Evolutionary conservation across 2,329 filamentous ascomycete species (phyloP).

Genomic region (Purpureocillium lavendulum): DNA sequence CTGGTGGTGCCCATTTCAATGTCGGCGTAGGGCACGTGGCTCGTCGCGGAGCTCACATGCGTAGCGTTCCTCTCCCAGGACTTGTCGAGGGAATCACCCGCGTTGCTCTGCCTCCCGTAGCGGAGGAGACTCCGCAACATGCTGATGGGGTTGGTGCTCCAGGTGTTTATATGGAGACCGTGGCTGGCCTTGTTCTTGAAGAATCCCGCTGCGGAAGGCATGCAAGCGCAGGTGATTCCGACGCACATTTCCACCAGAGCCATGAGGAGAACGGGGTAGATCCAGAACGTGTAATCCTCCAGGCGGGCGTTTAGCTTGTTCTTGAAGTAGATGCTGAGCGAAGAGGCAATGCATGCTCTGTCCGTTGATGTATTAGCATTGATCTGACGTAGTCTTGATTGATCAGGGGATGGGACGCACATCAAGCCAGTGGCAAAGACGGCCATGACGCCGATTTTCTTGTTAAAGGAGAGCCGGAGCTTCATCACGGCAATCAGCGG

Average conservation of each 20-base stretch:
- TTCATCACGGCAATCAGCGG: background rate
- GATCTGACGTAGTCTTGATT: no score
- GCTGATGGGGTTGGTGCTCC: background rate
- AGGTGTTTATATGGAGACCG: background rate
- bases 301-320: background rate
- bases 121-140: background rate
- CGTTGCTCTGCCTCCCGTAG: background rate
- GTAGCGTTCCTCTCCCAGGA: background rate
- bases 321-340: background rate
- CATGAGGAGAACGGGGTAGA: background rate
- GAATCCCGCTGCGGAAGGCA: background rate
- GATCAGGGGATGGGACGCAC: background rate
- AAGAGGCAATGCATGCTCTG: background rate
- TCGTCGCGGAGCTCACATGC: background rate
- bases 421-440: background rate
- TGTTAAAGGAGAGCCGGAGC: background rate
- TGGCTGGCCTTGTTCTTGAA: background rate
- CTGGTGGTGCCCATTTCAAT: background rate
- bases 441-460: background rate
- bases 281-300: background rate
- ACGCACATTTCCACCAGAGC: background rate
- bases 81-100: background rate
- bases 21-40: background rate
- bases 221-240: background rate
- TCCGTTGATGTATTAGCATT: no score